These are phyloP conservation scores for Venturia oleaginea DNA, from an alignment of 2,329 filamentous ascomycete genomes.

Conservation along the genomic window DNA sequence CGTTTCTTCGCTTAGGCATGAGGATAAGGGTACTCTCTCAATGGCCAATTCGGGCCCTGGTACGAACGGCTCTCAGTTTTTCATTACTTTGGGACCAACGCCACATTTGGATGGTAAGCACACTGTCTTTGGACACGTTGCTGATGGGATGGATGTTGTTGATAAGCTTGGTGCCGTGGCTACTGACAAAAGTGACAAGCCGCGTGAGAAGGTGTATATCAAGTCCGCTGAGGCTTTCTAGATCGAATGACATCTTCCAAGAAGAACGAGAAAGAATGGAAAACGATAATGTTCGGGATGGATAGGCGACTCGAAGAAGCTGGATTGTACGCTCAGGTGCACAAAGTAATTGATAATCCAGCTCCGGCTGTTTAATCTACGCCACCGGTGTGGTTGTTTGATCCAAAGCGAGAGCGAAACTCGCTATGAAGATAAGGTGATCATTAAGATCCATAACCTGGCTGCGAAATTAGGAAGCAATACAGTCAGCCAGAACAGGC, in stretches of 20 bases:
- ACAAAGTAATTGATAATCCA: not conserved
- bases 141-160: constrained; percentile 85
- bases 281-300: not conserved
- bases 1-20: constrained; percentile 87
- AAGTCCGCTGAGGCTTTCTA: constrained; percentile 3
- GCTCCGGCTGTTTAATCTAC: not conserved
- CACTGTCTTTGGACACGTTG: constrained; percentile 85
- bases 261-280: not conserved
- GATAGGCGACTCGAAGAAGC: not conserved
- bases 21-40: constrained; percentile 78
- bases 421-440: too few relatives aligned
- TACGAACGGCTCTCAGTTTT: constrained; percentile 94
- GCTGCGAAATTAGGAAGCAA: too few relatives aligned
- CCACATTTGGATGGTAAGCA: constrained; percentile 83
- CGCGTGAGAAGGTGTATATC: constrained; percentile 2
- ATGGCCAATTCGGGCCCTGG: constrained; percentile 85
- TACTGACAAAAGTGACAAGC: constrained; percentile 41
- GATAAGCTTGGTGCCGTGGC: constrained; percentile 87
- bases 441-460: too few relatives aligned
- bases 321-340: not conserved
- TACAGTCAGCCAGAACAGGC: too few relatives aligned
- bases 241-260: not conserved
- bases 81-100: constrained; percentile 77
- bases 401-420: too few relatives aligned
- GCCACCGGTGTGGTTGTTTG: too few relatives aligned